Base-by-base conservation (phyloP, 441 rosid species). In the Eruca vesicaria region DNA sequence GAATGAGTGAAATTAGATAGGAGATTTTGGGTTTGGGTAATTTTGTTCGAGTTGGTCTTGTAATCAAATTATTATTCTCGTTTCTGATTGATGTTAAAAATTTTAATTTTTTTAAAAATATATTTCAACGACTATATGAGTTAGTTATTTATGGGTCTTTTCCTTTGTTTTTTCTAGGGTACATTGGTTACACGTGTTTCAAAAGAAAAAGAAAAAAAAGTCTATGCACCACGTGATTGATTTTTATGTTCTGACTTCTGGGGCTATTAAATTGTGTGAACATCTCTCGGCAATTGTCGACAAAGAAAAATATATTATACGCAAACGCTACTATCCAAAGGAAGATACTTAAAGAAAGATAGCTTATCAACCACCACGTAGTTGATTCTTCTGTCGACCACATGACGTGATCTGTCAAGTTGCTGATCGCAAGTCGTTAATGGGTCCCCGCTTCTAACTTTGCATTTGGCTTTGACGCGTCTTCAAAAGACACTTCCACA, bases 331-430 rank as follows among this genome's bases (percentile, higher is more conserved):
- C 45, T 66, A 36, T 72, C 69, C 73, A 72, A 77, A 62, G n/a
- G 9, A 18, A 66, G 41, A 31, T 32, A 6, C 48, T 9, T 50
- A 29, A 41, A 26, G 48, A 48, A 60, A 59, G 79, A 79, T 71
- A 70, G 62, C 79, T 66, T 79, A 75, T 71, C 81, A 78, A 72
- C 78, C 45, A 62, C 69, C 73, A 78, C 81, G 81, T 72, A 7
- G 73, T 66, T 52, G 80, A 60, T 52, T 78, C 69, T 72, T 15
- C 59, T 0, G 60, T 67, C 81, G 43, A 61, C 77, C 81, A 72
- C 73, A 72, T 78, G 77, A 72, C 69, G 55, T 78, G 81, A 78
- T 78, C 77, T 78, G 81, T 72, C 77, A 78, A 67, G 28, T 64
- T 32, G 64, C 81, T 78, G 81, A 78, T 78, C 81, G 68, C 77